Conservation (phyloP, 106 monocot species). For the Narthecium ossifragum region DNA sequence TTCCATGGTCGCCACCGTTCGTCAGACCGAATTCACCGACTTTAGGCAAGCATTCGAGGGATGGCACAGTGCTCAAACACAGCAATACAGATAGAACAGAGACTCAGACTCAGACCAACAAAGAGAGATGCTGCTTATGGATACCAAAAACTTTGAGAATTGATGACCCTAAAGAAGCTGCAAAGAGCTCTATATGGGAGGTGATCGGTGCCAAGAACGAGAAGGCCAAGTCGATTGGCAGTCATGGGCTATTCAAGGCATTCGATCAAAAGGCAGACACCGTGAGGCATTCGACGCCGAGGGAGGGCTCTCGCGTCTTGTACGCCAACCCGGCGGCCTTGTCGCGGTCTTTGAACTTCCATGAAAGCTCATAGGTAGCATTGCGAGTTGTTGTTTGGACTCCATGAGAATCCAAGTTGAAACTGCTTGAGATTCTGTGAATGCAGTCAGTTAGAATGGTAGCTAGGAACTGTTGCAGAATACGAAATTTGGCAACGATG, state of each 20-base stretch:
- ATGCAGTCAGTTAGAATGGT: too few relatives aligned
- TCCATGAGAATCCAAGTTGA: too few relatives aligned
- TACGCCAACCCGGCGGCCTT: slow-evolving; percentile 66
- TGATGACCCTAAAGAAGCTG: slow-evolving; percentile 54
- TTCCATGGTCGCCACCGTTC: slow-evolving; percentile 26
- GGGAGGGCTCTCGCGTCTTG: slow-evolving; percentile 10
- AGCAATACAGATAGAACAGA: slow-evolving; percentile 4
- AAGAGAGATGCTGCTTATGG: slow-evolving; percentile 35
- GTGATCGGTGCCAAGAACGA: slow-evolving; percentile 37
- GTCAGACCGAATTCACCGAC: slow-evolving; percentile 17
- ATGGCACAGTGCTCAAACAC: slow-evolving; percentile 11
- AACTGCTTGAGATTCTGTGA: too few relatives aligned
- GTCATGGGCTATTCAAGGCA: slow-evolving; percentile 34
- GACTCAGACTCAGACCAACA: not conserved
- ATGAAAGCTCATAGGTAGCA: slow-evolving; percentile 31
- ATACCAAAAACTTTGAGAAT: slow-evolving; percentile 57
- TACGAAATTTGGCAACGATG: too few relatives aligned
- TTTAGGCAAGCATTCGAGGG: slow-evolving; percentile 62
- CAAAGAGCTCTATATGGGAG: slow-evolving; percentile 60
- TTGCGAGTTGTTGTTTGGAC: too few relatives aligned
- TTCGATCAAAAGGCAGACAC: slow-evolving; percentile 22
- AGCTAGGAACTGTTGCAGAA: too few relatives aligned
- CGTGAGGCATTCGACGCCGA: not conserved
- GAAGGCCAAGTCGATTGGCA: slow-evolving; percentile 11
- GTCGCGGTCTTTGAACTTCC: slow-evolving; percentile 60